A percentile compares a stretch with the other conserved stretches of the same genome.
phyloP scores from a whole-genome alignment of 2,329 filamentous ascomycete genomes.

The Incumbomyces lentus region DNA sequence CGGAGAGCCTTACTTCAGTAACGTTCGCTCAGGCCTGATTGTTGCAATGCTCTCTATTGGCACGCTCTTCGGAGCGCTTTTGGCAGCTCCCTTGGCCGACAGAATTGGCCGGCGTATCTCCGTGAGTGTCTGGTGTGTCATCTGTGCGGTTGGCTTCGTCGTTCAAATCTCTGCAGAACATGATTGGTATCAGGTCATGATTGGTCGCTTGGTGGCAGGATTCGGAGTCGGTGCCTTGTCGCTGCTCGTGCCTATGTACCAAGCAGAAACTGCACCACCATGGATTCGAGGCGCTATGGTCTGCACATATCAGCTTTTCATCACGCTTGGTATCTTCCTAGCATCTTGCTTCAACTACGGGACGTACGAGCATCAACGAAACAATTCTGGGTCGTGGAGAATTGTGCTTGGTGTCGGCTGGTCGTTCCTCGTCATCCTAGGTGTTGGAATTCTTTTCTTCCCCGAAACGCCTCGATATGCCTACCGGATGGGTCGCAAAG shows the following conservation, averaged over 20 bases:
- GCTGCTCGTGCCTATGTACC: slow-evolving; percentile 37
- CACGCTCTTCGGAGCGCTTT: slow-evolving; percentile 33
- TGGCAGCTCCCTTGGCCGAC: slow-evolving; percentile 37
- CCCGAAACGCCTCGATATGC: slow-evolving; percentile 49
- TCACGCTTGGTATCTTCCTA: slow-evolving; percentile 37
- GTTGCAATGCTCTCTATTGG: slow-evolving; percentile 34
- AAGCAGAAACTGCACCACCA: slow-evolving; percentile 34
- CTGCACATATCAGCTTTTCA: slow-evolving; percentile 38
- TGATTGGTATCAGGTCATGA: slow-evolving; percentile 32
- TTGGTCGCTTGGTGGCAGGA: slow-evolving; percentile 35
- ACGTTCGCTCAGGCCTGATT: slow-evolving; percentile 34
- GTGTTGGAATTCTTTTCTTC: slow-evolving; percentile 44
- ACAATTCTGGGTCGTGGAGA: slow-evolving; percentile 30
- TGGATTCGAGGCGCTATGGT: slow-evolving; percentile 37
- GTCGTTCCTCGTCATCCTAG: slow-evolving; percentile 45
- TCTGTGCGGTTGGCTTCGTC: slow-evolving; percentile 32
- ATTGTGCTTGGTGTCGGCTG: slow-evolving; percentile 48
- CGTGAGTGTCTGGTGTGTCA: slow-evolving; percentile 29
- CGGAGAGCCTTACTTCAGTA: slow-evolving; percentile 29
- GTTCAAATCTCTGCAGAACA: slow-evolving; percentile 31
- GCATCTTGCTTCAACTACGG: slow-evolving; percentile 40
- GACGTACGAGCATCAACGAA: slow-evolving; percentile 23
- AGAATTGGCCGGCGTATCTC: slow-evolving; percentile 33
- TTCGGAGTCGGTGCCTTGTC: slow-evolving; percentile 34
- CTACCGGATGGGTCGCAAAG: slow-evolving; percentile 45